Evolutionary conservation across 2,329 filamentous ascomycete genomes (phyloP).

Genomic region (Claviceps fusiformis): DNA sequence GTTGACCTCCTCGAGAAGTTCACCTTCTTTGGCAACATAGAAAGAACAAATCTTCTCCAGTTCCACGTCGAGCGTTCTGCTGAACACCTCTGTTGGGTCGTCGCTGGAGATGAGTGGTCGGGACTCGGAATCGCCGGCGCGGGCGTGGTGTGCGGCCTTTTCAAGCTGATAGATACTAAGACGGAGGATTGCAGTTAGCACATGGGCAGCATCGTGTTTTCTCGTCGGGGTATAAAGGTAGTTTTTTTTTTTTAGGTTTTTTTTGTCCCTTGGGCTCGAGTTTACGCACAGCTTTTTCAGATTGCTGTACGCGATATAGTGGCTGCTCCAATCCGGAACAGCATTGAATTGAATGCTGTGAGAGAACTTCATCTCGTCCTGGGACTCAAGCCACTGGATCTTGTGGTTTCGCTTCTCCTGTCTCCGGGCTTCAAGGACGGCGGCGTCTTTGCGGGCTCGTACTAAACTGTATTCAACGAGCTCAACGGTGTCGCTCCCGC

Average conservation of each 20-base stretch:
- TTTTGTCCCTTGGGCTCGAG: no score
- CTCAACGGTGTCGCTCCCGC: constrained; percentile 21
- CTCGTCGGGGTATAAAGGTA: neutral
- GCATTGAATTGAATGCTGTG: constrained; percentile 99
- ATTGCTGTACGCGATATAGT: constrained; percentile 98
- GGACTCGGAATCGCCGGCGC: constrained; percentile 60
- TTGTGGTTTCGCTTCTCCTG: constrained; percentile 44
- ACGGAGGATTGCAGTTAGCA: neutral
- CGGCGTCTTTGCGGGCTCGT: constrained; percentile 14
- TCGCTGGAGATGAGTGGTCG: constrained; percentile 64
- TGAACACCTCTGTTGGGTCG: constrained; percentile 72
- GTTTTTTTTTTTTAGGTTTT: no score
- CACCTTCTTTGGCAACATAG: constrained; percentile 76
- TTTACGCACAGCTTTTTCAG: constrained; percentile 82
- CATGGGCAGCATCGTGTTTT: neutral
- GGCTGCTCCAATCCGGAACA: constrained; percentile 96
- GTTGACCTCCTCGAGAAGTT: constrained; percentile 70
- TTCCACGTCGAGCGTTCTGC: constrained; percentile 69
- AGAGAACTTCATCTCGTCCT: constrained; percentile 97
- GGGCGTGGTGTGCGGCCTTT: constrained; percentile 58
- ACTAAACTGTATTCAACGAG: constrained; percentile 26
- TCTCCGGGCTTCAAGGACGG: constrained; percentile 20
- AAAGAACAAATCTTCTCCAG: constrained; percentile 90
- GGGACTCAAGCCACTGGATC: constrained; percentile 55
- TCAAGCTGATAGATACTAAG: constrained; percentile 86